Base-by-base conservation (phyloP, 768 basidiomycete species). In the Agrocybe pediades region DNA sequence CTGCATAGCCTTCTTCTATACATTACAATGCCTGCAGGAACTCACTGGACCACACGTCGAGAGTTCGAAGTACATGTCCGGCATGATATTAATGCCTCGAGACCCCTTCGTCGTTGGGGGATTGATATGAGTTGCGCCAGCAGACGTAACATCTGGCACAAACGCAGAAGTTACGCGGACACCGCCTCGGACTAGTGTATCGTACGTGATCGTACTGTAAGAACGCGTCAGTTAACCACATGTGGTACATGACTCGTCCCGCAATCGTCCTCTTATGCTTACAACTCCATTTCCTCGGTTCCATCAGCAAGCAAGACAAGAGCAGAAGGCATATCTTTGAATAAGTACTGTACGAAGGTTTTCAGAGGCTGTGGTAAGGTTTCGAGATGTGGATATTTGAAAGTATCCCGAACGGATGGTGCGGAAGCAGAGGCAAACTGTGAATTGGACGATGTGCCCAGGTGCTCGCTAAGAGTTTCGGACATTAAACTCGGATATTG, bases 261-360 rank as follows among this genome's bases (percentile, higher is more conserved):
- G 41, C 30, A 42, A 30, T 25, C 29, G 50, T 25, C 33, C 13
- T 3, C 11, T n/a, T 44, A 8, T 13, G 63, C 84, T 60, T 63
- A 89, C 90, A 92, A 92, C 69, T 92, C 90, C 85, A 91, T 92
- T 71, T 93, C 91, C 65, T 93, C 91, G 1, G 91, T 92, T 11
- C 91, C 91, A 64, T 92, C 80, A 16, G 90, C 87, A 23, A 93
- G 80, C 20, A 93, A 73, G 43, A 93, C 77, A 19, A 91, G 73
- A 6, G 87, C 91, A 30, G 84, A 82, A 9, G 79, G 73, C 75
- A 77, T 76, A n/a, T n/a, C n/a, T n/a, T n/a, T n/a, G n/a, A n/a
- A n/a, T n/a, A n/a, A n/a, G n/a, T n/a, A n/a, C n/a, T n/a, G n/a
- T n/a, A n/a, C n/a, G n/a, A n/a, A n/a, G n/a, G n/a, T n/a, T n/a